A percentile compares a stretch with the other conserved stretches of the same genome.
Conservation (phyloP, 148 eudicot species). For the Silene uniflora region DNA sequence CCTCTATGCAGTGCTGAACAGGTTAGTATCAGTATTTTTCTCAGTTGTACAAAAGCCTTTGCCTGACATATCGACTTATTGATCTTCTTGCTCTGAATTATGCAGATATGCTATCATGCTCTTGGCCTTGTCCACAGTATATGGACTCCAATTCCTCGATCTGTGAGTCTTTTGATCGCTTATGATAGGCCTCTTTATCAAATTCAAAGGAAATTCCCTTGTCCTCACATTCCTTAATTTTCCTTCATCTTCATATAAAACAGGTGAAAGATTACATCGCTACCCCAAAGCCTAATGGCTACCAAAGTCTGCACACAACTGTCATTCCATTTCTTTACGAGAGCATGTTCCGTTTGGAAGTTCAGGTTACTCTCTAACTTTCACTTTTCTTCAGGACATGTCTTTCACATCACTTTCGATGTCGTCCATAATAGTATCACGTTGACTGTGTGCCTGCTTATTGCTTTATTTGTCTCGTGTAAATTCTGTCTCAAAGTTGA, state of each 20-base stretch:
- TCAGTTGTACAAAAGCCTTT: not conserved
- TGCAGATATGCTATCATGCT: constrained; percentile 92
- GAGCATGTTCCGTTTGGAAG: constrained; percentile 96
- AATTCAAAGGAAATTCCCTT: not conserved
- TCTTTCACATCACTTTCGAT: not conserved
- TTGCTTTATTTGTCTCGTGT: not conserved
- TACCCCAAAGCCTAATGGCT: constrained; percentile 94
- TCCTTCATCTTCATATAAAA: constrained; percentile 13
- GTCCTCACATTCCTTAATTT: not conserved
- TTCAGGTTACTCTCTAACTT: constrained; percentile 57
- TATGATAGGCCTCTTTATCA: not conserved
- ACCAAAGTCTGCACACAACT: constrained; percentile 96
- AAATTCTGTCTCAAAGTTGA: not conserved
- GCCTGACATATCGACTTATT: not conserved
- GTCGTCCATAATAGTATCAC: not conserved
- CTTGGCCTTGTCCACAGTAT: constrained; percentile 94
- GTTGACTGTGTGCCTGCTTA: not conserved
- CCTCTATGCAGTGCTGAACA: constrained; percentile 90
- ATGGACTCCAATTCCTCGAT: constrained; percentile 93
- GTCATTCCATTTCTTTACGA: constrained; percentile 97
- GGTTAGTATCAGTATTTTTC: constrained; percentile 37
- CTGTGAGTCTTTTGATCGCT: constrained; percentile 51
- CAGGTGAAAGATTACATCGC: constrained; percentile 98
- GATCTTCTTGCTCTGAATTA: constrained; percentile 15
- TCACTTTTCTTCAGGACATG: not conserved